Conservation (phyloP, 2,329 filamentous ascomycete species). For the Fusarium gaditjirri region DNA sequence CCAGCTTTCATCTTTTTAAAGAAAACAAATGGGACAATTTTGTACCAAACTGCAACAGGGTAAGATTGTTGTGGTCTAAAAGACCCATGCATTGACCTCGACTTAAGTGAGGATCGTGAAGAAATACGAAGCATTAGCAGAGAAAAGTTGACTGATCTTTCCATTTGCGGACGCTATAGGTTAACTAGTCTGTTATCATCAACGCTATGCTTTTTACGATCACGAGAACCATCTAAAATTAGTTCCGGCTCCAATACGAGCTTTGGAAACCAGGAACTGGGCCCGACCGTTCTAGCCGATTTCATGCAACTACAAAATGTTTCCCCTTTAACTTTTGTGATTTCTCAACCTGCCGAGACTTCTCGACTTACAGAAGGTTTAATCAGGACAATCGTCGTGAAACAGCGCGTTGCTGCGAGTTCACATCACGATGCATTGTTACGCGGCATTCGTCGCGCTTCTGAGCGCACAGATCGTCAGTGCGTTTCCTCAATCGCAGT, state of each 20-base stretch:
- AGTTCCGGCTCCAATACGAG: slow-evolving; percentile 5
- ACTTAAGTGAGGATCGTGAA: not conserved
- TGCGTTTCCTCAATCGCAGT: not conserved
- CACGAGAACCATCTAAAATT: not conserved
- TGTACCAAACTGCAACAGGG: rapidly evolving
- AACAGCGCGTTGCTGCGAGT: no score
- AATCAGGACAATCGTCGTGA: not conserved
- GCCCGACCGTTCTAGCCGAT: not conserved
- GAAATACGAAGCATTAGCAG: not conserved
- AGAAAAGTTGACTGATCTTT: not conserved
- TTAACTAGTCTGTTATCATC: not conserved
- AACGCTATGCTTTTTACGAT: not conserved
- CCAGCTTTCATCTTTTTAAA: not conserved
- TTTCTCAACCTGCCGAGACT: not conserved
- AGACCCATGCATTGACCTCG: not conserved
- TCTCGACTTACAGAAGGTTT: no score
- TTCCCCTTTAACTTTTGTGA: not conserved
- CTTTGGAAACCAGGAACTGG: not conserved
- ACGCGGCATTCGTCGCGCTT: not conserved
- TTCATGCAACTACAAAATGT: not conserved
- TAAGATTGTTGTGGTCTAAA: rapidly evolving
- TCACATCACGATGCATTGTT: not conserved
- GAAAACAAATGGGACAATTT: rapidly evolving
- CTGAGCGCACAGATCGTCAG: not conserved
- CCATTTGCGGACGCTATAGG: not conserved